Conservation (phyloP, 208 protist species). For the Spongospora subterranea region DNA sequence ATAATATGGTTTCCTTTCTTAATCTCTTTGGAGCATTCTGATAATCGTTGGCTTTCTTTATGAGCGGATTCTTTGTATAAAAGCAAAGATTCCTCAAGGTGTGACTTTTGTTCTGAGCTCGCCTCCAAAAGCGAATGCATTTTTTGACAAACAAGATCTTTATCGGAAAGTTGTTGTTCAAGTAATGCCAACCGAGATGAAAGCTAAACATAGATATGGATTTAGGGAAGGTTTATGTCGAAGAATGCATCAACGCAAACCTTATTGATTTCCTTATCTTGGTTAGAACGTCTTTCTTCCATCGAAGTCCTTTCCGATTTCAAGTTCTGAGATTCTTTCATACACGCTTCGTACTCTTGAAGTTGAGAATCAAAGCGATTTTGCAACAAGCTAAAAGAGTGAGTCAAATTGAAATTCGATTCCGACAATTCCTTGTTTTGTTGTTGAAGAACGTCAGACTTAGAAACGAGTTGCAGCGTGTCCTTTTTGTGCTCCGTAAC, state of each 20-base stretch:
- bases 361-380: neutral
- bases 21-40: neutral
- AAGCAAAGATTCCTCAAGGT: neutral
- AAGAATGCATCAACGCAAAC: neutral
- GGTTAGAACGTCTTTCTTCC: neutral
- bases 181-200: neutral
- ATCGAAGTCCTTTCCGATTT: neutral
- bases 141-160: slow-evolving; percentile 3
- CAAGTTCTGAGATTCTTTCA: neutral
- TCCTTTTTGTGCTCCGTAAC: neutral
- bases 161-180: slow-evolving; percentile 40
- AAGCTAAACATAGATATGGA: neutral
- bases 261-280: slow-evolving; percentile 1
- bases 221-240: neutral
- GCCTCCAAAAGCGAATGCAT: slow-evolving; percentile 13
- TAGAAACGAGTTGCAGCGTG: neutral
- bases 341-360: neutral
- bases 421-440: neutral
- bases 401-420: slow-evolving; percentile 28
- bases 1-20: neutral
- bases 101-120: neutral
- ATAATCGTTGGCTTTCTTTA: neutral
- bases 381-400: neutral
- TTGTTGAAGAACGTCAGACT: neutral
- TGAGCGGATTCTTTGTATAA: neutral